Evolutionary conservation across 768 basidiomycete genomes (phyloP).

Genomic region (Leucosporidium yakuticum): DNA sequence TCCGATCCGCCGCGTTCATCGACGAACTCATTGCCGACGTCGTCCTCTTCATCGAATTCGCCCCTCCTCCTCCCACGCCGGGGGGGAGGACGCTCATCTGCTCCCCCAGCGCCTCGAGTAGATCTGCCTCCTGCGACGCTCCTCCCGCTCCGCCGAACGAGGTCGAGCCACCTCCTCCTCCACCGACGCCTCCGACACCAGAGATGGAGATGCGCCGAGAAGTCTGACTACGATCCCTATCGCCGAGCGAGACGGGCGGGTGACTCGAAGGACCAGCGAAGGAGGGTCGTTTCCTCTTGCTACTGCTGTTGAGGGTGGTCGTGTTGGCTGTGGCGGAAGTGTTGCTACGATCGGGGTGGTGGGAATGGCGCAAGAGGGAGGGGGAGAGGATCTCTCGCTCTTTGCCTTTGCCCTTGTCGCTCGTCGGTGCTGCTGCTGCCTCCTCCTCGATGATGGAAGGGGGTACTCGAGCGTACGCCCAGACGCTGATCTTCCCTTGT

Average conservation of each 20-base stretch:
- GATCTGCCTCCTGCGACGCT: background rate
- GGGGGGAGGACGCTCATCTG: no score
- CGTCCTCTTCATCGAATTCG: background rate
- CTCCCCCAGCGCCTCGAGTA: slow-evolving; percentile 11
- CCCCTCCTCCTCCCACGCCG: background rate
- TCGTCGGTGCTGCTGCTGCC: no score
- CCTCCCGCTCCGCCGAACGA: background rate
- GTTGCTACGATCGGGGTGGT: background rate
- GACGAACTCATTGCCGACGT: background rate
- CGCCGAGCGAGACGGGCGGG: background rate
- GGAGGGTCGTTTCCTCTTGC: slow-evolving; percentile 9
- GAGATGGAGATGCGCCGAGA: no score
- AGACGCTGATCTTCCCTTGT: slow-evolving; percentile 18
- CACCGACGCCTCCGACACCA: background rate
- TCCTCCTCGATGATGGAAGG: background rate
- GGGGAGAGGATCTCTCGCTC: slow-evolving; percentile 1
- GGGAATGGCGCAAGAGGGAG: background rate
- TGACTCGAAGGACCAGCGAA: background rate
- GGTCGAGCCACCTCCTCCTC: background rate
- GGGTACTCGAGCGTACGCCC: slow-evolving; percentile 8
- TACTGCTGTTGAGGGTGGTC: background rate
- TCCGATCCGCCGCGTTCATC: background rate
- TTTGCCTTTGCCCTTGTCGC: background rate
- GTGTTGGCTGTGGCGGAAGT: no score
- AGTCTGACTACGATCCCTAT: no score